A percentile compares a stretch with the other conserved stretches of the same genome.
Conservation (phyloP, 805 yeast species). For the Deakozyma indianensis region DNA sequence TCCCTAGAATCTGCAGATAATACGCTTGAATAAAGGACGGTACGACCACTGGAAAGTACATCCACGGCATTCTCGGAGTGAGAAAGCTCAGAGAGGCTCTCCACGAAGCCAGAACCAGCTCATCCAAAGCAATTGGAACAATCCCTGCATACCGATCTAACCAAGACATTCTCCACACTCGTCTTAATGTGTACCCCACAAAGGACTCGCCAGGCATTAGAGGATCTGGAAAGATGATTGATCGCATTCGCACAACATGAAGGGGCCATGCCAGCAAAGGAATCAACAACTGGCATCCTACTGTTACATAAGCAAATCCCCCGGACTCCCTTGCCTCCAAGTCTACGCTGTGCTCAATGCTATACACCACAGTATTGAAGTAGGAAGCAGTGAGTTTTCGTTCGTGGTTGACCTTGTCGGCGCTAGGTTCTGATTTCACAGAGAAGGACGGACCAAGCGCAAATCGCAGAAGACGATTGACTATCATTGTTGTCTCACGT, state of each 20-base stretch:
- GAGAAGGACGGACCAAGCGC: conserved; percentile 14
- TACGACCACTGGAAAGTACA: not conserved
- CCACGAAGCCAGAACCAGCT: not conserved
- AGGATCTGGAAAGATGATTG: not conserved
- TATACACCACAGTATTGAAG: not conserved
- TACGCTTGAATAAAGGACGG: not conserved
- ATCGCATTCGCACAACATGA: not conserved
- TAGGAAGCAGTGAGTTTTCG: not conserved
- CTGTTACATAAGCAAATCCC: not conserved
- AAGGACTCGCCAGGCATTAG: not conserved
- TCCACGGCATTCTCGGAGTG: not conserved
- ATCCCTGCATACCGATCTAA: not conserved
- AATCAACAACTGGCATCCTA: not conserved
- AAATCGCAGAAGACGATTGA: conserved; percentile 11
- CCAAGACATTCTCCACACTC: not conserved
- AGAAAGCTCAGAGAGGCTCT: not conserved
- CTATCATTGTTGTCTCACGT: conserved; percentile 12
- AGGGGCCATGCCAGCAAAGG: not conserved
- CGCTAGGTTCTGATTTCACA: conserved; percentile 1
- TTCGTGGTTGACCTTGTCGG: not conserved
- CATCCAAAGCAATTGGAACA: not conserved
- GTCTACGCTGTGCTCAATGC: not conserved
- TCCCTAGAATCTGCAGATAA: not conserved
- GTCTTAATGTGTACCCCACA: not conserved
- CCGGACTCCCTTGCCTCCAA: not conserved